Conservation (phyloP, 1,284 basidiomycete genomes). For the Tremellales sp. region DNA sequence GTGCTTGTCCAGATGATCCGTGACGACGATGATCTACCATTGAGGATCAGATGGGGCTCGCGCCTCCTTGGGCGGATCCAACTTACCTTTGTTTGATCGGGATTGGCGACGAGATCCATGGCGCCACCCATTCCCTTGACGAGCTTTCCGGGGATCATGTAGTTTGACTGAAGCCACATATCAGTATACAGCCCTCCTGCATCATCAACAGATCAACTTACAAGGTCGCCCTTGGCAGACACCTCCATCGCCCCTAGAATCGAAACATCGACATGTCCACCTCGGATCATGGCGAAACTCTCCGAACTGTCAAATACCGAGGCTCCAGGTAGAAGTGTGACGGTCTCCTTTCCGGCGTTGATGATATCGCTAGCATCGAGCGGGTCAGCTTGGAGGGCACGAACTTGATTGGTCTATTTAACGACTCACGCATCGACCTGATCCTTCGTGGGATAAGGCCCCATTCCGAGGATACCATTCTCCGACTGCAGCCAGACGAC, state of each 20-base stretch:
- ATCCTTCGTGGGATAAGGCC: slow-evolving; percentile 81
- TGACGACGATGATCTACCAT: slow-evolving; percentile 81
- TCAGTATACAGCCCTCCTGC: neutral
- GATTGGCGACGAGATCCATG: slow-evolving; percentile 93
- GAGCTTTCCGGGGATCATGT: slow-evolving; percentile 93
- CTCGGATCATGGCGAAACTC: slow-evolving; percentile 88
- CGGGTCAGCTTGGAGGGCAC: slow-evolving; percentile 1
- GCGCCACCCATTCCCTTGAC: slow-evolving; percentile 91
- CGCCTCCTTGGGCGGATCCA: too few relatives aligned
- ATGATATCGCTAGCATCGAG: slow-evolving; percentile 67
- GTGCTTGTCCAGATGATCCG: slow-evolving; percentile 87
- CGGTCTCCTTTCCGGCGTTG: slow-evolving; percentile 95
- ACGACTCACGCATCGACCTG: slow-evolving; percentile 80
- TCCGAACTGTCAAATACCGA: slow-evolving; percentile 67
- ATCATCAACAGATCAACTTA: slow-evolving; percentile 3
- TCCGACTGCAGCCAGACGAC: slow-evolving; percentile 90
- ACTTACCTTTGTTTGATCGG: slow-evolving; percentile 75
- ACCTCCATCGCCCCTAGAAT: slow-evolving; percentile 92
- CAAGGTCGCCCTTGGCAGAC: slow-evolving; percentile 85
- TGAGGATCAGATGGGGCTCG: too few relatives aligned
- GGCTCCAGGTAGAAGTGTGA: slow-evolving; percentile 86
- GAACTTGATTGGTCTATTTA: neutral
- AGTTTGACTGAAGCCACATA: slow-evolving; percentile 59
- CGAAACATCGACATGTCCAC: slow-evolving; percentile 90
- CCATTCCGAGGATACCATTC: slow-evolving; percentile 93